These are phyloP conservation scores for Epichloe gansuensis DNA, from an alignment of 2,329 filamentous ascomycete genomes.

Conservation along the genomic window DNA sequence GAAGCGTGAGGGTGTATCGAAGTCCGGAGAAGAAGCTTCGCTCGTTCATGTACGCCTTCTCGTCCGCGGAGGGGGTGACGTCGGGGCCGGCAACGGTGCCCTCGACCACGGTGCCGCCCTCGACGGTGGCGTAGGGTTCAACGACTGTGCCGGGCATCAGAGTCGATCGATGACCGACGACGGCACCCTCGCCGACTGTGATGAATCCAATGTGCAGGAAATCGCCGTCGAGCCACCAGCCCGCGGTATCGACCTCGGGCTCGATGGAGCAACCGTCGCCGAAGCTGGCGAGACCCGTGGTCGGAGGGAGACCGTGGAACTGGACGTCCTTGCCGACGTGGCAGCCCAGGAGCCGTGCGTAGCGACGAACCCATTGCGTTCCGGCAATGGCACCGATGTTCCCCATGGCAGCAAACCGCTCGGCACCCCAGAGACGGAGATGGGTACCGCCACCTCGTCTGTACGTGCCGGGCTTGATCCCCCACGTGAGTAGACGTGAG, in stretches of 20 bases:
- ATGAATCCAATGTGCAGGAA: slow-evolving; percentile 9
- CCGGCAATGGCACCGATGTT: slow-evolving; percentile 7
- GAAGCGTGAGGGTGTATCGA: slow-evolving; percentile 6
- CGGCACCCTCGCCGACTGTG: slow-evolving; percentile 9
- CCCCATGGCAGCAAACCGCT: slow-evolving; percentile 7
- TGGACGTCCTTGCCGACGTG: slow-evolving; percentile 10
- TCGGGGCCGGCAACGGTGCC: slow-evolving; percentile 5
- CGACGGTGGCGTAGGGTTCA: slow-evolving; percentile 9
- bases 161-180: slow-evolving; percentile 9
- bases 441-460: slow-evolving; percentile 9
- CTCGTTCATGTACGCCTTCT: neutral
- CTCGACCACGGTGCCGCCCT: slow-evolving; percentile 8
- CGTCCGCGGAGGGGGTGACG: neutral
- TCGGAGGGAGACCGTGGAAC: slow-evolving; percentile 9
- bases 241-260: slow-evolving; percentile 11
- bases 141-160: slow-evolving; percentile 10
- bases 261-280: slow-evolving; percentile 10
- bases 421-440: slow-evolving; percentile 10
- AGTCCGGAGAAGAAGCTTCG: slow-evolving; percentile 3
- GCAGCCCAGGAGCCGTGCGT: slow-evolving; percentile 11
- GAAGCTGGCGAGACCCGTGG: slow-evolving; percentile 10
- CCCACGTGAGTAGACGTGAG: slow-evolving; percentile 6
- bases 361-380: slow-evolving; percentile 9
- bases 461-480: slow-evolving; percentile 10
- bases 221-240: slow-evolving; percentile 14